Evolutionary conservation across 2,329 filamentous ascomycete genomes (phyloP).

Genomic region (Pseudocercospora fuligena): DNA sequence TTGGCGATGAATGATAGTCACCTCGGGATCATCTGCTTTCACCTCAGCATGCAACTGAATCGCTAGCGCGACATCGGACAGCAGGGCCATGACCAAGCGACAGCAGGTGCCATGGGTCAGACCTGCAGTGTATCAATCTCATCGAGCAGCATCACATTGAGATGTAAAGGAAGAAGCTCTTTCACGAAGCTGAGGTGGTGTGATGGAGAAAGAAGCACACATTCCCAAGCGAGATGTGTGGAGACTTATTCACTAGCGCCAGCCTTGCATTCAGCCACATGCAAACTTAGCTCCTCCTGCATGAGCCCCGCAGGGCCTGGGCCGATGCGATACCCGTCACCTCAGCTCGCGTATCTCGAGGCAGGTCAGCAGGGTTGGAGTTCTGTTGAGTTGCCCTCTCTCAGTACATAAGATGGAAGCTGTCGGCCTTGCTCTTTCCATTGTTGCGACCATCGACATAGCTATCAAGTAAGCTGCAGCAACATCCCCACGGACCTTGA

Average conservation of each 20-base stretch:
- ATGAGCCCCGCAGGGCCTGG: neutral
- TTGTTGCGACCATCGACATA: constrained; percentile 5
- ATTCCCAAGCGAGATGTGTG: neutral
- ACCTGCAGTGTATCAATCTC: too few species aligned
- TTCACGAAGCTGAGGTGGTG: neutral
- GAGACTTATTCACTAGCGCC: constrained; percentile 2
- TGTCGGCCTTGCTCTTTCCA: neutral
- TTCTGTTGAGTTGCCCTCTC: neutral
- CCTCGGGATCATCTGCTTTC: neutral
- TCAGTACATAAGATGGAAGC: neutral
- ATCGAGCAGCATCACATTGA: too few species aligned
- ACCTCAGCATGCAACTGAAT: constrained; percentile 8
- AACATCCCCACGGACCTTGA: neutral
- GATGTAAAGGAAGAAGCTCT: too few species aligned
- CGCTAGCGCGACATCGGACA: neutral
- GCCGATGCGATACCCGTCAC: neutral
- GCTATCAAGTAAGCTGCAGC: constrained; percentile 1
- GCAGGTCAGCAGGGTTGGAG: neutral
- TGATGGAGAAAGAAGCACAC: neutral
- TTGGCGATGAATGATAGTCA: neutral
- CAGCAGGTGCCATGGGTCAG: too few species aligned
- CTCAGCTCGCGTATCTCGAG: neutral
- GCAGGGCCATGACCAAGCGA: neutral
- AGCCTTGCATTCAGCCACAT: neutral
- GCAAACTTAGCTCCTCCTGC: constrained; percentile 1